Percentiles rank a stretch among this genome's conserved stretches.
These are phyloP conservation scores for Millerago galiae DNA, from an alignment of 805 yeast genomes.

Conservation along the genomic window DNA sequence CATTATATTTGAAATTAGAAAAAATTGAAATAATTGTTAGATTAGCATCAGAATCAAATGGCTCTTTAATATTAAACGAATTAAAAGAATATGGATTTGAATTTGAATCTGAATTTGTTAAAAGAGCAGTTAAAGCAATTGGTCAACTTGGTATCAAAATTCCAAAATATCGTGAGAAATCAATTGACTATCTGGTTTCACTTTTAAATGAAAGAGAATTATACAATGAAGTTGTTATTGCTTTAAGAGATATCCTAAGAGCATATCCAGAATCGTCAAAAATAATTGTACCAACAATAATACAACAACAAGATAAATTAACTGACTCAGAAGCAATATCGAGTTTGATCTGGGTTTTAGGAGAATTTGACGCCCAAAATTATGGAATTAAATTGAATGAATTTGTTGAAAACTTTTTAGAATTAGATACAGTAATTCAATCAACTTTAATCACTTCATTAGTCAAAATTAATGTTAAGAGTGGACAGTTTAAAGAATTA, in stretches of 20 bases:
- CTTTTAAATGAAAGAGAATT: conserved; percentile 57
- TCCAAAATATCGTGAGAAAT: conserved; percentile 42
- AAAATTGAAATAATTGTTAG: conserved; percentile 71
- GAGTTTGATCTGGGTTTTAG: conserved; percentile 60
- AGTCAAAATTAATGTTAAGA: conserved; percentile 45
- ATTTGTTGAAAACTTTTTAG: conserved; percentile 47
- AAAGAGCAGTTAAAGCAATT: conserved; percentile 57
- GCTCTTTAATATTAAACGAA: conserved; percentile 56
- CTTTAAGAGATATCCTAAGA: conserved; percentile 59
- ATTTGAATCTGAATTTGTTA: conserved; percentile 73
- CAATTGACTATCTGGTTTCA: conserved; percentile 54
- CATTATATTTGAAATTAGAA: conserved; percentile 70
- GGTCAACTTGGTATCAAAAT: conserved; percentile 68
- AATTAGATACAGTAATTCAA: conserved; percentile 57
- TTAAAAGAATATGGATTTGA: conserved; percentile 79
- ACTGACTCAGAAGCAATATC: conserved; percentile 45
- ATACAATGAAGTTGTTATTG: conserved; percentile 57
- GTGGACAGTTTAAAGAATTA: conserved; percentile 34
- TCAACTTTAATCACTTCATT: conserved; percentile 52
- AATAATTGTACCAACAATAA: conserved; percentile 49
- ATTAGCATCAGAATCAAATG: conserved; percentile 55
- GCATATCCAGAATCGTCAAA: conserved; percentile 49
- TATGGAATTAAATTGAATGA: conserved; percentile 39
- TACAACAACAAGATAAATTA: conserved; percentile 40
- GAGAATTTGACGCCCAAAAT: conserved; percentile 60